phyloP scores from a whole-genome alignment of 2,329 filamentous ascomycete genomes.

The Metarhizium guizhouense region DNA sequence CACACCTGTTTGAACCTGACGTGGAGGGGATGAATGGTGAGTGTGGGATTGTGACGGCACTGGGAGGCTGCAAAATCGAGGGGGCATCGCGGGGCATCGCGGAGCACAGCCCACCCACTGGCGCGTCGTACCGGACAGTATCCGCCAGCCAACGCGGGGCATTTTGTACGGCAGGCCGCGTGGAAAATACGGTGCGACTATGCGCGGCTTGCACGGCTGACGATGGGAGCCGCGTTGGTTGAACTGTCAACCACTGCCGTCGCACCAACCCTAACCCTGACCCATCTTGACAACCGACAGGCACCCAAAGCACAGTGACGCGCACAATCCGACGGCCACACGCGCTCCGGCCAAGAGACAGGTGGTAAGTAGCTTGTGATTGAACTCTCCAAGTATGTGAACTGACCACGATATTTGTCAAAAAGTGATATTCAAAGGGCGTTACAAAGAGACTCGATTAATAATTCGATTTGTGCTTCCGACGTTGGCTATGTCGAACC shows the following conservation, averaged over 20 bases:
- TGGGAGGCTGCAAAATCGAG: not conserved
- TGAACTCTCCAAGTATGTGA: too few species aligned
- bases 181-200: slow-evolving; percentile 6
- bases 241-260: not conserved
- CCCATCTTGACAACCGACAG: too few species aligned
- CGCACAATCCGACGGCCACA: not conserved
- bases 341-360: too few species aligned
- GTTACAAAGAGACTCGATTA: too few species aligned
- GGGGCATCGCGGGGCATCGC: not conserved
- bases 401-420: too few species aligned
- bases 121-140: not conserved
- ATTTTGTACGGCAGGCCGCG: not conserved
- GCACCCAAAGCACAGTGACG: not conserved
- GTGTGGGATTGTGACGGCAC: not conserved
- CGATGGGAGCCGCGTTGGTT: too few species aligned
- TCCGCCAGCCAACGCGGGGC: slow-evolving; percentile 3
- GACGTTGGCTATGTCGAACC: not conserved
- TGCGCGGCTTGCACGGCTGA: not conserved
- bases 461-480: too few species aligned
- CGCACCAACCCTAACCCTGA: not conserved
- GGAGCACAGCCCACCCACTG: not conserved
- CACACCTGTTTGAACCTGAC: too few species aligned
- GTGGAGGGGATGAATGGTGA: too few species aligned
- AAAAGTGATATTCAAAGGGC: too few species aligned
- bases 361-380: too few species aligned